Base-by-base conservation (phyloP, 169 alveolate genomes). In the Plasmodium gallinaceum region DNA sequence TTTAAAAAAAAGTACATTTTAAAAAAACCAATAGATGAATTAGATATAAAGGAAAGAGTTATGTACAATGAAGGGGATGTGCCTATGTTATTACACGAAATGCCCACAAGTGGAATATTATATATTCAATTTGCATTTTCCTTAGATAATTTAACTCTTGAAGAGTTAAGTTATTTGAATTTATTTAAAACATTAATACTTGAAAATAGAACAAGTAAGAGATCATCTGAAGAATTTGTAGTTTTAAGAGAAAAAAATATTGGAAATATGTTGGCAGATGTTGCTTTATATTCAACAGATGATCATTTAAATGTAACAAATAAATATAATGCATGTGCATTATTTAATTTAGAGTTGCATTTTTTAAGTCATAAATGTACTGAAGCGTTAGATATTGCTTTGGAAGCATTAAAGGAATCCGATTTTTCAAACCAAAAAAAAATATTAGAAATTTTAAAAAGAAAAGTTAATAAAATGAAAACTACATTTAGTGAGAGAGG, bases 71-170 rank as follows among this genome's bases (percentile, higher is more conserved):
- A 73, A 1, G 70, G 60, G 22, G 69, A 78, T 26, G 42, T 91
- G 20, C 88, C 88, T n/a, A 80, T 92, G 65, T 51, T 92, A 39
- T 60, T 88, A 18, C 93, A 94, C 42, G 95, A 94, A 32, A 87
- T 94, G 61, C 95, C 92, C 14, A 88, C 96, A n/a, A 88, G 76
- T n/a, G 95, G 96, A 0, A 90, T 94, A n/a, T 45, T 94, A n/a
- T 94, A 94, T 74, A 42, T 94, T 22, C 95, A 94, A 42, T 88
- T 91, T 42, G 92, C 93, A n/a, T 85, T 94, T 22, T 78, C 94
- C 1, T 61, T 94, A 62, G 95, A 92, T 46, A 60, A 88, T 32
- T 66, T 94, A 39, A 87, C 94, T 12, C 68, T 94, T 12, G 96
- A 94, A 42, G 96, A 94, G 68, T 68, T 94, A 10, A 46, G 74